A percentile compares a stretch with the other conserved stretches of the same genome.
These are phyloP conservation scores for Pleurotus eryngii DNA, from an alignment of 768 basidiomycete genomes.

Conservation along the genomic window DNA sequence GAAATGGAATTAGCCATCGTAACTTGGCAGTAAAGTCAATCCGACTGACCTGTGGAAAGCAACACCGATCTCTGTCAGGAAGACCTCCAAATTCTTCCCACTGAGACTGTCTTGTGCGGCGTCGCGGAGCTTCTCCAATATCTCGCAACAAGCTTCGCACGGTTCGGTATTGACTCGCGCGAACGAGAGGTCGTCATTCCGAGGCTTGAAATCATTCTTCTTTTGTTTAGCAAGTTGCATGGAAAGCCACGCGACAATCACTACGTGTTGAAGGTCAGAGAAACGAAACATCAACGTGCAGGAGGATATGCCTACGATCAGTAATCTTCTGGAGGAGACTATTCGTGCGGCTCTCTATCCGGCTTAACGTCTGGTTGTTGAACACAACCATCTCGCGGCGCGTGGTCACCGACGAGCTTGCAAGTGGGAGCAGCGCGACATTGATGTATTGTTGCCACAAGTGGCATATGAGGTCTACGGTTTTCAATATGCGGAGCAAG, in stretches of 20 bases:
- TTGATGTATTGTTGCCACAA: constrained; percentile 97
- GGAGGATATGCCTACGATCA: constrained; percentile 56
- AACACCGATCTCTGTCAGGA: constrained; percentile 91
- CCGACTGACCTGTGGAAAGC: constrained; percentile 79
- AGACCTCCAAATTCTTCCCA: constrained; percentile 90
- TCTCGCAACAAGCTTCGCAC: constrained; percentile 81
- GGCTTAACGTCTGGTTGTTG: constrained; percentile 83
- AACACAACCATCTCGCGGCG: constrained; percentile 91
- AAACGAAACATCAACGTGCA: not conserved
- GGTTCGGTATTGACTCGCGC: constrained; percentile 94
- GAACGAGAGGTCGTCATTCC: constrained; percentile 94
- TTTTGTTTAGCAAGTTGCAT: constrained; percentile 87
- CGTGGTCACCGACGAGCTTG: constrained; percentile 79
- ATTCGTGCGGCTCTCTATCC: constrained; percentile 83
- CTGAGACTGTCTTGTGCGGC: constrained; percentile 72
- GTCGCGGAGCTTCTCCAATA: constrained; percentile 77
- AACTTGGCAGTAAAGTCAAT: not conserved
- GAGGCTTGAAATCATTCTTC: constrained; percentile 93
- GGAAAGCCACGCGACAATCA: constrained; percentile 70
- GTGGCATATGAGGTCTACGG: constrained; percentile 86
- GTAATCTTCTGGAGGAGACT: constrained; percentile 73
- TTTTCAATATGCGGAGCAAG: constrained; percentile 56
- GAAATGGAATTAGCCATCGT: not conserved
- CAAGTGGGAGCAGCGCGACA: constrained; percentile 85
- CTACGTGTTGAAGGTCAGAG: constrained; percentile 31